A percentile compares a stretch with the other conserved stretches of the same genome.
phyloP scores from a whole-genome alignment of 768 basidiomycete species.

The Rhodosporidiobolus odoratus region DNA sequence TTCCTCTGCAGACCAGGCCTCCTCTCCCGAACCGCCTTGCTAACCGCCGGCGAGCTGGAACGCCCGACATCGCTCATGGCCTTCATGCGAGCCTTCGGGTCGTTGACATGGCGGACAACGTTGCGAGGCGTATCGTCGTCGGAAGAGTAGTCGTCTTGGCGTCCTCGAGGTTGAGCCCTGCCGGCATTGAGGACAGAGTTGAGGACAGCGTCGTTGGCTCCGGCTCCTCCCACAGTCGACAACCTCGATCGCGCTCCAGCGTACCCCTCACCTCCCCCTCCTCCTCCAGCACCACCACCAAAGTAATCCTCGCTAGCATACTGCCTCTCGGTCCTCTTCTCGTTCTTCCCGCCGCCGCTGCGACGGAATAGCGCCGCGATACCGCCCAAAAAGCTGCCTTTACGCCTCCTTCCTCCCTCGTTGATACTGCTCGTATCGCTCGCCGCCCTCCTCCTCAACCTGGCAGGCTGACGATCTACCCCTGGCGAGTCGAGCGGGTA shows the following conservation, averaged over 20 bases:
- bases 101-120: conserved; percentile 30
- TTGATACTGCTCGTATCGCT: conserved; percentile 25
- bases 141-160: conserved; percentile 5
- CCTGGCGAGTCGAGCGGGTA: conserved; percentile 14
- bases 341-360: conserved; percentile 9
- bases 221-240: no score
- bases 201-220: conserved; percentile 7
- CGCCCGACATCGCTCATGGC: conserved; percentile 33
- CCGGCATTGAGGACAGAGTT: neutral
- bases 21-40: neutral
- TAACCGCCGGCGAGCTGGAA: neutral
- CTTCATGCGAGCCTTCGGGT: conserved; percentile 26
- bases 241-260: conserved; percentile 4
- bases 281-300: neutral
- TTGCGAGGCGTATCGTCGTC: conserved; percentile 26
- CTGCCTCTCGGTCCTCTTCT: neutral
- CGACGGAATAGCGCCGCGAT: conserved; percentile 29
- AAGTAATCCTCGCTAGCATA: neutral
- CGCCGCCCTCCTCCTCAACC: conserved; percentile 13
- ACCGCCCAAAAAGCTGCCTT: conserved; percentile 31
- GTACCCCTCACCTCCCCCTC: neutral
- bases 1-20: conserved; percentile 20
- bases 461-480: neutral
- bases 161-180: neutral
- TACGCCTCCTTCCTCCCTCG: conserved; percentile 10